phyloP scores from a whole-genome alignment of 305 asterid genomes.

The Fraxinus nigra region DNA sequence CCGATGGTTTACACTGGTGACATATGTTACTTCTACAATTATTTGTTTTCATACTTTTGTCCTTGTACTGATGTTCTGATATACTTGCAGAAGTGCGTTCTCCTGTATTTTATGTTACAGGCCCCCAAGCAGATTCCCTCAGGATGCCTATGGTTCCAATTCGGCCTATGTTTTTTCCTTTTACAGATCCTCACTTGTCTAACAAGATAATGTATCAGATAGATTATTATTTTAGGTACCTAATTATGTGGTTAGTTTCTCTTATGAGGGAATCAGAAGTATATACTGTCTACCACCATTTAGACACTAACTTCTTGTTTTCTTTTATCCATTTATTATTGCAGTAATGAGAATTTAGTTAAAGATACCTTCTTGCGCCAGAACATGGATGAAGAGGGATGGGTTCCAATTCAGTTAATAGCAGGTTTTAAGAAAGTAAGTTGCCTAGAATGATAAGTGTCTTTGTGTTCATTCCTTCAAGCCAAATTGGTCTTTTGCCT shows the following conservation, averaged over 20 bases:
- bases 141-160: slow-evolving; percentile 56
- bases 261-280: not conserved
- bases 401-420: slow-evolving; percentile 67
- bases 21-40: slow-evolving; percentile 14
- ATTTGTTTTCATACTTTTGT: not conserved
- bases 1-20: slow-evolving; percentile 65
- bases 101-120: slow-evolving; percentile 45
- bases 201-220: slow-evolving; percentile 58
- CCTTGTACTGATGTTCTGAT: slow-evolving; percentile 21
- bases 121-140: slow-evolving; percentile 49
- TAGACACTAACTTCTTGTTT: not conserved
- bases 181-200: slow-evolving; percentile 55
- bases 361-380: slow-evolving; percentile 62
- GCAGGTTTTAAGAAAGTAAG: slow-evolving; percentile 77
- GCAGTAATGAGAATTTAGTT: slow-evolving; percentile 69
- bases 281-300: not conserved
- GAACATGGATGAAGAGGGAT: slow-evolving; percentile 77
- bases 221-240: slow-evolving; percentile 78
- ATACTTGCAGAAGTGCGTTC: slow-evolving; percentile 53
- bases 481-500: not conserved
- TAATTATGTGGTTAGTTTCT: not conserved
- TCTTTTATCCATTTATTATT: not conserved
- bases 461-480: not conserved
- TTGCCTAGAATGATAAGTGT: slow-evolving; percentile 1
- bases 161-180: slow-evolving; percentile 36